Evolutionary conservation across 371 early-diverging fungal genomes (phyloP).

Genomic region (Mortierella sp.): DNA sequence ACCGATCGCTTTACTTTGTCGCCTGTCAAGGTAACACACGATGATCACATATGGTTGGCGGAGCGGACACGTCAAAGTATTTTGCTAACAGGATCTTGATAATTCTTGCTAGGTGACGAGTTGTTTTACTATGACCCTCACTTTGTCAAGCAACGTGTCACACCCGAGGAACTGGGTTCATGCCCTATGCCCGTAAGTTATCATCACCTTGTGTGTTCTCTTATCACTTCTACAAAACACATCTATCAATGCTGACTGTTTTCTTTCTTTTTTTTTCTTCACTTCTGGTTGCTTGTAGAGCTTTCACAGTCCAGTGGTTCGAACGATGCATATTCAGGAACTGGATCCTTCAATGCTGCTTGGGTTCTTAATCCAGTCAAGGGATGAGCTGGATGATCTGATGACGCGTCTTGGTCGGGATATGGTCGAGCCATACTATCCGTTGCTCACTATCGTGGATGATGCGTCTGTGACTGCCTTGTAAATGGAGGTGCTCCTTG

Average conservation of each 20-base stretch:
- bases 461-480: constrained; percentile 7
- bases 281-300: too few species aligned
- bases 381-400: constrained; percentile 72
- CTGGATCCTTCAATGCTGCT: constrained; percentile 95
- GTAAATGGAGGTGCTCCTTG: too few species aligned
- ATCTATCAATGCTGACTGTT: too few species aligned
- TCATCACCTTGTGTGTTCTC: background rate
- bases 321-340: constrained; percentile 76
- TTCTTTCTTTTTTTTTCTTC: too few species aligned
- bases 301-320: constrained; percentile 84
- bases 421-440: constrained; percentile 36
- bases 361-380: constrained; percentile 84
- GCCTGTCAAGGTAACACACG: constrained; percentile 38
- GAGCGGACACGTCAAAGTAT: constrained; percentile 63
- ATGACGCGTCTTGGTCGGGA: constrained; percentile 52
- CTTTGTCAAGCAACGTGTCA: constrained; percentile 77
- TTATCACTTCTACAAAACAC: background rate
- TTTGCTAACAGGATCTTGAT: background rate
- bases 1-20: constrained; percentile 47
- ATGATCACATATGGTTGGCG: too few species aligned
- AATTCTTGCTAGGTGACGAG: constrained; percentile 67
- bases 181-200: constrained; percentile 60
- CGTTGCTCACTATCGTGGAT: constrained; percentile 28
- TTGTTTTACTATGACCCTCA: constrained; percentile 96
- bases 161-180: constrained; percentile 61